Percentiles rank a stretch among this genome's conserved stretches.
phyloP scores from a whole-genome alignment of 225 moss, liverwort and hornwort species.

The Marchantia paleacea region DNA sequence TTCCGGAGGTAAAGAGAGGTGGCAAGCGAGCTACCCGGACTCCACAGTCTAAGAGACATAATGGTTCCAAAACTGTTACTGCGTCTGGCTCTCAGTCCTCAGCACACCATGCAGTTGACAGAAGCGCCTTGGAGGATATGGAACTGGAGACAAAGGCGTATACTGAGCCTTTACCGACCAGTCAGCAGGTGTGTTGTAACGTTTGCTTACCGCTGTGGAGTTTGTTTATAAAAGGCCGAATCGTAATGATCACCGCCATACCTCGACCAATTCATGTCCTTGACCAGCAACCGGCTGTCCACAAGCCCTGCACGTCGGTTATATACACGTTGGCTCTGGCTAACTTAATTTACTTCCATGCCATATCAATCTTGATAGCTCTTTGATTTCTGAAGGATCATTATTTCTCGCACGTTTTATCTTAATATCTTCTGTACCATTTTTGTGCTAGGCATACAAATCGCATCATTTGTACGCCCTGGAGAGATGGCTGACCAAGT shows the following conservation, averaged over 20 bases:
- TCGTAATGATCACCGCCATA: no score
- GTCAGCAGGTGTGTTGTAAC: slow-evolving; percentile 57
- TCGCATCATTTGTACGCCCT: slow-evolving; percentile 89
- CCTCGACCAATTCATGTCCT: no score
- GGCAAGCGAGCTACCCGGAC: slow-evolving; percentile 1
- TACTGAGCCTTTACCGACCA: slow-evolving; percentile 90
- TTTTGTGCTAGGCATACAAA: slow-evolving; percentile 64
- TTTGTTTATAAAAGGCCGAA: neutral
- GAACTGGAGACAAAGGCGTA: slow-evolving; percentile 85
- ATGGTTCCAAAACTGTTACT: neutral
- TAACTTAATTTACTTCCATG: no score
- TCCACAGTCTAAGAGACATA: neutral
- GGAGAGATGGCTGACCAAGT: slow-evolving; percentile 93
- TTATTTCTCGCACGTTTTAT: neutral
- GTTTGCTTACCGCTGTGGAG: neutral
- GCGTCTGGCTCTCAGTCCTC: slow-evolving; percentile 22
- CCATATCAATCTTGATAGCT: neutral
- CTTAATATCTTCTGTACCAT: neutral
- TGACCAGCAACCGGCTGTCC: no score
- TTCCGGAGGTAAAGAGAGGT: neutral
- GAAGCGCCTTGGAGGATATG: slow-evolving; percentile 78
- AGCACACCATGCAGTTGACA: slow-evolving; percentile 35
- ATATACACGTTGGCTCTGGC: no score
- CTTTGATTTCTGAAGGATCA: neutral
- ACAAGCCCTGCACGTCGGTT: no score